Conservation (phyloP, 2,329 filamentous ascomycete genomes). For the Periglandula ipomoeae region DNA sequence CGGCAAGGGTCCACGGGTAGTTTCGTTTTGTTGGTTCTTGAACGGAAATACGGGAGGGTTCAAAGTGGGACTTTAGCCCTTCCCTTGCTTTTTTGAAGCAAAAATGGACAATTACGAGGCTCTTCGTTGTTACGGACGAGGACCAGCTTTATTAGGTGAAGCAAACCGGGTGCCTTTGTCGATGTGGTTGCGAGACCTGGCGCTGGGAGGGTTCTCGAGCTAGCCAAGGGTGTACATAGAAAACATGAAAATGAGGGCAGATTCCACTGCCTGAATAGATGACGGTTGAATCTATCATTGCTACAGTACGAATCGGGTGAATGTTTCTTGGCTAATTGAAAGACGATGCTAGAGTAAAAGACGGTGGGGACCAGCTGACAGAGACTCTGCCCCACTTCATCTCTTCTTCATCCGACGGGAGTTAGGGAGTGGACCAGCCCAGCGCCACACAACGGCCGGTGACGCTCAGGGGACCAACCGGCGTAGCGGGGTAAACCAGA, state of each 20-base stretch:
- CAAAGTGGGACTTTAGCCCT: constrained; percentile 1
- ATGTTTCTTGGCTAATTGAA: too few relatives aligned
- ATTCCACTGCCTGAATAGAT: constrained; percentile 27
- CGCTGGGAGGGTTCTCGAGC: constrained; percentile 19
- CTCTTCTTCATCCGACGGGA: background rate
- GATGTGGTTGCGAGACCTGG: constrained; percentile 21
- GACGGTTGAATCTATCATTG: constrained; percentile 41
- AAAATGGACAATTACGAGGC: constrained; percentile 15
- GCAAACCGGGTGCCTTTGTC: constrained; percentile 10
- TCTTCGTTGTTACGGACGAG: constrained; percentile 14
- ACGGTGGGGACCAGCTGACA: background rate
- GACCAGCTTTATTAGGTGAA: constrained; percentile 15
- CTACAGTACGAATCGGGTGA: background rate
- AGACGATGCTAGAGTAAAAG: too few relatives aligned
- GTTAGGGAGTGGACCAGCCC: background rate
- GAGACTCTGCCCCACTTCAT: background rate
- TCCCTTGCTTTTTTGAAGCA: constrained; percentile 1
- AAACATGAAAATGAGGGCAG: background rate
- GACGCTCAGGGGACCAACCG: background rate
- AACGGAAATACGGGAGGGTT: constrained; percentile 11
- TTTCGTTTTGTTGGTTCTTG: constrained; percentile 23
- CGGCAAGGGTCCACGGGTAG: constrained; percentile 19
- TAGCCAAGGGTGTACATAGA: constrained; percentile 21
- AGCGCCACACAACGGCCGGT: background rate
- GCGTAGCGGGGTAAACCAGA: constrained; percentile 2